Evolutionary conservation across 2,329 filamentous ascomycete species (phyloP).

Genomic region (Colletotrichum chrysophilum): DNA sequence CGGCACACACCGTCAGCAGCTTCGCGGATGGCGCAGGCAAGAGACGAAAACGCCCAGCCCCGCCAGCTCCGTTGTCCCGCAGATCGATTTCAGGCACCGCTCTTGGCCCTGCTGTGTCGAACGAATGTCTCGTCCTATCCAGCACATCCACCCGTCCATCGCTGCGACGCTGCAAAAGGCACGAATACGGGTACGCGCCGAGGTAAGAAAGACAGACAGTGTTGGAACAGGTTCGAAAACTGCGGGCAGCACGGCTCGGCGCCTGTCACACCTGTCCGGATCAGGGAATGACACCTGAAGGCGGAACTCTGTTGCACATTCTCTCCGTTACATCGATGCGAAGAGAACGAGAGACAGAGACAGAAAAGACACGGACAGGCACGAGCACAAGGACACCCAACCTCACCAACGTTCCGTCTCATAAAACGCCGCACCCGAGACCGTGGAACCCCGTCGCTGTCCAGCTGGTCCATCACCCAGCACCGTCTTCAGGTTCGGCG

Average conservation of each 20-base stretch:
- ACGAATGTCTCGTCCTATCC: background rate
- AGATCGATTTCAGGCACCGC: constrained; percentile 17
- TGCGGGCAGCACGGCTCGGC: background rate
- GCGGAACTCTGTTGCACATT: background rate
- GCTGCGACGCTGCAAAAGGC: background rate
- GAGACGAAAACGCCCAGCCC: background rate
- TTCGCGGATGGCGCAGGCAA: background rate
- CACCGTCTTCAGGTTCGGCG: background rate
- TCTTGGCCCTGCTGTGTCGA: constrained; percentile 5
- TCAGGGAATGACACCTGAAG: background rate
- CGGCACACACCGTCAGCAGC: background rate
- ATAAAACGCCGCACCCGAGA: constrained; percentile 12
- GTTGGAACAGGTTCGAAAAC: background rate
- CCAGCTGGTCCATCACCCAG: background rate
- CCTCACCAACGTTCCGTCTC: background rate
- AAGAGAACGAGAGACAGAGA: background rate
- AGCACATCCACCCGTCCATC: background rate
- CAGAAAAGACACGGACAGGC: background rate
- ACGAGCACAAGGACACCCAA: background rate
- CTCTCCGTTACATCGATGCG: background rate
- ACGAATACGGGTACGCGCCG: background rate
- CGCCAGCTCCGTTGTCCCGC: background rate
- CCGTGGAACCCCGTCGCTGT: background rate
- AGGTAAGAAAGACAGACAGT: background rate
- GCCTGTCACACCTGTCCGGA: background rate